A percentile compares a stretch with the other conserved stretches of the same genome.
Evolutionary conservation across 176 grass and related monocot genomes (phyloP).

Genomic region (Urochloa ruziziensis): DNA sequence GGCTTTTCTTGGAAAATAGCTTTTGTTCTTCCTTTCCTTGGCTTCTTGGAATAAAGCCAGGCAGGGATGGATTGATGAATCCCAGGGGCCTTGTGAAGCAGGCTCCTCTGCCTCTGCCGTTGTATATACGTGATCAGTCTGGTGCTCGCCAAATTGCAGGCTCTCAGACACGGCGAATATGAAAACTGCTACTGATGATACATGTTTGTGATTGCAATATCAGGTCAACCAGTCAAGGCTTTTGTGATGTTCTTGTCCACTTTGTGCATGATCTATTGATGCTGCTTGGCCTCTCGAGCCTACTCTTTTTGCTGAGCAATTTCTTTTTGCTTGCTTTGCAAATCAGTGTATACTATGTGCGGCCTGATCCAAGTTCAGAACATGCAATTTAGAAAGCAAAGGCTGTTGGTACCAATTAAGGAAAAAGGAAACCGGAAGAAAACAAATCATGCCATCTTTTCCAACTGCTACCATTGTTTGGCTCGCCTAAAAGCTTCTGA

Average conservation of each 20-base stretch:
- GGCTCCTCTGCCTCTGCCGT: neutral
- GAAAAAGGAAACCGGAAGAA: neutral
- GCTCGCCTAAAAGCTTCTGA: neutral
- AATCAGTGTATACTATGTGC: neutral
- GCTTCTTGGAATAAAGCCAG: slow-evolving; percentile 16
- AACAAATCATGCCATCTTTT: neutral
- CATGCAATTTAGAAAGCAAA: neutral
- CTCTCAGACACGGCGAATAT: neutral
- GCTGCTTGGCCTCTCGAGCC: neutral
- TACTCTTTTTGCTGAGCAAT: neutral
- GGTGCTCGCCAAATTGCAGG: slow-evolving; percentile 24
- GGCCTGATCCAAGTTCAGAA: neutral
- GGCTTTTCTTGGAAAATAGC: neutral
- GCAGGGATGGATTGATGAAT: neutral
- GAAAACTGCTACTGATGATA: neutral
- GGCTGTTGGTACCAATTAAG: neutral
- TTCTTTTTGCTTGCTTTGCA: neutral
- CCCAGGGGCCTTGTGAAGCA: neutral
- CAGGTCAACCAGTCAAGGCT: neutral
- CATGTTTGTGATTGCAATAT: neutral
- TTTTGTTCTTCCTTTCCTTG: neutral
- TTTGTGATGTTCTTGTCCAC: neutral
- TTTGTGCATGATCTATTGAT: neutral
- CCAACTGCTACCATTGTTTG: neutral
- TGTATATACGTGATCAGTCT: slow-evolving; percentile 10